phyloP scores from a whole-genome alignment of 75 land plant genomes.

The Chamaecyparis obtusa region DNA sequence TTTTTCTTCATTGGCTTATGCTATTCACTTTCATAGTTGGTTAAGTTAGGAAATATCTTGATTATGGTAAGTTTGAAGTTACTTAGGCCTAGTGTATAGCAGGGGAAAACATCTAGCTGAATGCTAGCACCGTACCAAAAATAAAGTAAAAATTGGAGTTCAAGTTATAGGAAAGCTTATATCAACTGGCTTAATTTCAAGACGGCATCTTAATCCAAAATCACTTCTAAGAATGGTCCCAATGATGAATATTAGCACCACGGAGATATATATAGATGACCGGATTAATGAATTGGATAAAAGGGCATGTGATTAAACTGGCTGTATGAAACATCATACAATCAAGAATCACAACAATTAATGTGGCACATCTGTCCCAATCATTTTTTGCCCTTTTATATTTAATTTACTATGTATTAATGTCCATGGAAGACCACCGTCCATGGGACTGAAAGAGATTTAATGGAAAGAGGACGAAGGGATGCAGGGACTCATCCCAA shows the following conservation, averaged over 20 bases:
- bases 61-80: neutral
- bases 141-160: neutral
- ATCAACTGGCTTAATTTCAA: neutral
- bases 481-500: no score
- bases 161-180: neutral
- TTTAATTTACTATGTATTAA: no score
- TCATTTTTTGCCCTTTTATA: neutral
- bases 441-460: no score
- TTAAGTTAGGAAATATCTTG: neutral
- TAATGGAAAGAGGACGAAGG: no score
- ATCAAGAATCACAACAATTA: neutral
- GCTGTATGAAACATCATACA: neutral
- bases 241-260: neutral
- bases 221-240: neutral
- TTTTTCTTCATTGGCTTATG: neutral
- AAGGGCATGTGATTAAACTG: neutral
- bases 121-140: neutral
- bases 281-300: neutral
- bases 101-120: neutral
- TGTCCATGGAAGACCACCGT: no score
- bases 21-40: neutral
- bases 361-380: neutral
- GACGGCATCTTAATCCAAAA: neutral
- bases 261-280: neutral
- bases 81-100: neutral